These are phyloP conservation scores for Taiozyma onychis DNA, from an alignment of 1,139 yeast genomes.

Conservation along the genomic window DNA sequence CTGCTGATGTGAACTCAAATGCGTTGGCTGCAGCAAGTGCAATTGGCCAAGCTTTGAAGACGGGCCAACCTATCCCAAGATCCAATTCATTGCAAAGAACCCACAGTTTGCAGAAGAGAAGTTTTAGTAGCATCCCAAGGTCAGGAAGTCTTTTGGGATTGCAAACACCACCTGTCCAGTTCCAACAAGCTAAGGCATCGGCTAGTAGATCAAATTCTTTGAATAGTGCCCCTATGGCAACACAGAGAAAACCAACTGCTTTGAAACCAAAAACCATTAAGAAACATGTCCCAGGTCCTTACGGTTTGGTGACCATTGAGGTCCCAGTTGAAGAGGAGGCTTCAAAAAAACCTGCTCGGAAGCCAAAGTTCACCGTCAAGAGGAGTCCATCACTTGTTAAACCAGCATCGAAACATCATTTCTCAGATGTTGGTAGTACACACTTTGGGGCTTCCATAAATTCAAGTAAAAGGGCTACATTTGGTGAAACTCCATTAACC, in stretches of 20 bases:
- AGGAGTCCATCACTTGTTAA: background rate
- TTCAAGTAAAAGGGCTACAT: constrained; percentile 10
- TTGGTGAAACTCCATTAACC: constrained; percentile 5
- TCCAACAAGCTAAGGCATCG: constrained; percentile 8
- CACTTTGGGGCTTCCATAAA: constrained; percentile 14
- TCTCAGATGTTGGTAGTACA: constrained; percentile 7
- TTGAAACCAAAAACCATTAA: constrained; percentile 30
- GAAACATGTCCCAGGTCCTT: constrained; percentile 42
- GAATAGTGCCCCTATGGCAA: constrained; percentile 5
- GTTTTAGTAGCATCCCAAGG: constrained; percentile 10
- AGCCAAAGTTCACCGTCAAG: constrained; percentile 7
- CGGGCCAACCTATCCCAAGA: constrained; percentile 27
- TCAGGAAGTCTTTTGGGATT: constrained; percentile 19
- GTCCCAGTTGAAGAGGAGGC: constrained; percentile 33
- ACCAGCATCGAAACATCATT: background rate
- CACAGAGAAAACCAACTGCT: constrained; percentile 6
- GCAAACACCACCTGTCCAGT: constrained; percentile 15
- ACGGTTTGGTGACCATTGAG: constrained; percentile 41
- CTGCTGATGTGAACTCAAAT: constrained; percentile 28
- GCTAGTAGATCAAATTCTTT: constrained; percentile 16
- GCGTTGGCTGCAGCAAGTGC: constrained; percentile 43
- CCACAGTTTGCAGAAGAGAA: constrained; percentile 19
- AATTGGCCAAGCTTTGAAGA: constrained; percentile 30
- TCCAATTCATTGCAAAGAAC: constrained; percentile 22
- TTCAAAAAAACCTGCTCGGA: background rate